These are phyloP conservation scores for Fusarium sublunatum DNA, from an alignment of 2,329 filamentous ascomycete species.

Conservation along the genomic window DNA sequence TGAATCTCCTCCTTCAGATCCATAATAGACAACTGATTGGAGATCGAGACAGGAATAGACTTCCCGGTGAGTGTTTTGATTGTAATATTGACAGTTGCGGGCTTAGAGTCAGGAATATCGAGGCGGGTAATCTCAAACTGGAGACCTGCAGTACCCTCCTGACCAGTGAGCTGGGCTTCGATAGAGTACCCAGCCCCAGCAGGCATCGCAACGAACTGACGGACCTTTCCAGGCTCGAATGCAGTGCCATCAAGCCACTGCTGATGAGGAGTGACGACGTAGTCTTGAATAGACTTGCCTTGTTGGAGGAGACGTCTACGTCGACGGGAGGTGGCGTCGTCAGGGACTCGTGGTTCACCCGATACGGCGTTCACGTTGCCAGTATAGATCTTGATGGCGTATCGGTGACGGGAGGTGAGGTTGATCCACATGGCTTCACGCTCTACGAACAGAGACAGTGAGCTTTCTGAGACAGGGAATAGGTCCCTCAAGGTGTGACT, in stretches of 20 bases:
- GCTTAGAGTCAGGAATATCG: neutral
- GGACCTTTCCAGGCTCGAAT: neutral
- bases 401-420: neutral
- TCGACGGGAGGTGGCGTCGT: neutral
- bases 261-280: neutral
- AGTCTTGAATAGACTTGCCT: neutral
- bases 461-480: neutral
- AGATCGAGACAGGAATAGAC: accelerated
- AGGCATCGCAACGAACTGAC: conserved; percentile 4
- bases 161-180: neutral
- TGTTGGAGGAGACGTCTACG: neutral
- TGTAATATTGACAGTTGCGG: neutral
- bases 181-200: neutral
- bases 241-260: neutral
- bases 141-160: neutral
- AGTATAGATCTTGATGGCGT: conserved; percentile 1
- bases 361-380: conserved; percentile 13
- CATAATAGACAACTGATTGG: neutral
- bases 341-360: neutral
- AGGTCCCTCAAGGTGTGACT: neutral
- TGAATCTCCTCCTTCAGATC: too few species aligned
- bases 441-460: neutral
- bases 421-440: conserved; percentile 13
- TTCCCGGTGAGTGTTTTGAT: neutral
- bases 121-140: conserved; percentile 7